A percentile compares a stretch with the other conserved stretches of the same genome.
phyloP scores from a whole-genome alignment of 129 eudicot genomes.

The Centella asiatica region DNA sequence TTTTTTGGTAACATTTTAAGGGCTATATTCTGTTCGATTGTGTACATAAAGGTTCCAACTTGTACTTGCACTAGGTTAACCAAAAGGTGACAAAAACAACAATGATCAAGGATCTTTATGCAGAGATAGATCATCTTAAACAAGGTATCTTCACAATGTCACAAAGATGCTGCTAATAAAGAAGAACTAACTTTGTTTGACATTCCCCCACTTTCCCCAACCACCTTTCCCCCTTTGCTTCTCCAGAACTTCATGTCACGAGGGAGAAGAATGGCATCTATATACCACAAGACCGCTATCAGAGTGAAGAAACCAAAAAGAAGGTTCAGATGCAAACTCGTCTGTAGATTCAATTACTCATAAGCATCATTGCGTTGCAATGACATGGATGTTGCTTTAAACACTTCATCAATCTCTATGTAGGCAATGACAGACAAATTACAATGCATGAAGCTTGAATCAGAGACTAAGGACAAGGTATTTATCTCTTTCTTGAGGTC shows the following conservation, averaged over 20 bases:
- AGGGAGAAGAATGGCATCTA: conserved; percentile 62
- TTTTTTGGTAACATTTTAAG: neutral
- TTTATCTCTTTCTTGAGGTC: neutral
- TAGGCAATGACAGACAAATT: conserved; percentile 50
- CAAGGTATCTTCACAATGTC: conserved; percentile 26
- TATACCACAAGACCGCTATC: conserved; percentile 43
- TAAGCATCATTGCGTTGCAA: neutral
- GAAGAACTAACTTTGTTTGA: neutral
- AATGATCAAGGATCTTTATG: conserved; percentile 41
- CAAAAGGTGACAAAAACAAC: conserved; percentile 51
- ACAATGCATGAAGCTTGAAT: conserved; percentile 20
- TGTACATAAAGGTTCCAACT: neutral
- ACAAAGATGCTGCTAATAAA: neutral
- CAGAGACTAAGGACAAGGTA: conserved; percentile 48
- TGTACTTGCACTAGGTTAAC: conserved; percentile 37
- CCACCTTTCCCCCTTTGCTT: neutral
- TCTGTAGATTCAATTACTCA: conserved; percentile 1
- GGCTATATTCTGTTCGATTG: neutral
- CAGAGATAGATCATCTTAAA: conserved; percentile 49
- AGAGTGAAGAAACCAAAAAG: conserved; percentile 46
- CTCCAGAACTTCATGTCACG: conserved; percentile 52
- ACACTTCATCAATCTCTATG: neutral
- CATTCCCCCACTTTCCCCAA: neutral
- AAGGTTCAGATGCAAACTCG: conserved; percentile 27
- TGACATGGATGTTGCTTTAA: neutral